These are phyloP conservation scores for Aspergillus fijiensis DNA, from an alignment of 2,329 filamentous ascomycete genomes.

Conservation along the genomic window DNA sequence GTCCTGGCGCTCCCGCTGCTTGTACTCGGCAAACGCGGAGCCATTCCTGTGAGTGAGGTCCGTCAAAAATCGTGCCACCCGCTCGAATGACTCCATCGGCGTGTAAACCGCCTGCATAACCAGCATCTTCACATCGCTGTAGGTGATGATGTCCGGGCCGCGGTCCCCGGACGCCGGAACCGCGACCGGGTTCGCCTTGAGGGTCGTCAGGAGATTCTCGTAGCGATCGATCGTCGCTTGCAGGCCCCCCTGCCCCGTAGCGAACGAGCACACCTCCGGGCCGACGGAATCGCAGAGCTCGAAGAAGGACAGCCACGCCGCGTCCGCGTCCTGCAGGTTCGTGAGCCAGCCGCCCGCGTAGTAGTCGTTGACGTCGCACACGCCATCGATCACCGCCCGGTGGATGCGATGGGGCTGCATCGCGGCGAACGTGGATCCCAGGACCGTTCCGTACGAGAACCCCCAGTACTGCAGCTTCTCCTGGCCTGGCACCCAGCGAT, in stretches of 20 bases:
- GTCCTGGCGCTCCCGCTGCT: background rate
- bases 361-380: constrained; percentile 1
- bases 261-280: background rate
- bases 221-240: background rate
- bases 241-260: background rate
- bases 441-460: constrained; percentile 2
- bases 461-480: constrained; percentile 10
- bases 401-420: constrained; percentile 7
- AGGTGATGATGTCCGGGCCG: constrained; percentile 4
- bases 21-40: background rate
- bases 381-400: constrained; percentile 6
- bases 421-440: constrained; percentile 4
- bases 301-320: background rate
- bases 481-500: background rate
- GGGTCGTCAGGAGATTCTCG: background rate
- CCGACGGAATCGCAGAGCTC: constrained; percentile 2
- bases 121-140: background rate
- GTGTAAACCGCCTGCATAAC: background rate
- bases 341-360: constrained; percentile 2
- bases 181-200: background rate
- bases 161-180: background rate
- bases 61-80: background rate
- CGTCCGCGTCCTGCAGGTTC: constrained; percentile 1
- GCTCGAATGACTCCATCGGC: background rate
- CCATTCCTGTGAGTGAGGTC: constrained; percentile 2